Conservation (phyloP, 2,329 filamentous ascomycete species). For the Aspergillus sp. region DNA sequence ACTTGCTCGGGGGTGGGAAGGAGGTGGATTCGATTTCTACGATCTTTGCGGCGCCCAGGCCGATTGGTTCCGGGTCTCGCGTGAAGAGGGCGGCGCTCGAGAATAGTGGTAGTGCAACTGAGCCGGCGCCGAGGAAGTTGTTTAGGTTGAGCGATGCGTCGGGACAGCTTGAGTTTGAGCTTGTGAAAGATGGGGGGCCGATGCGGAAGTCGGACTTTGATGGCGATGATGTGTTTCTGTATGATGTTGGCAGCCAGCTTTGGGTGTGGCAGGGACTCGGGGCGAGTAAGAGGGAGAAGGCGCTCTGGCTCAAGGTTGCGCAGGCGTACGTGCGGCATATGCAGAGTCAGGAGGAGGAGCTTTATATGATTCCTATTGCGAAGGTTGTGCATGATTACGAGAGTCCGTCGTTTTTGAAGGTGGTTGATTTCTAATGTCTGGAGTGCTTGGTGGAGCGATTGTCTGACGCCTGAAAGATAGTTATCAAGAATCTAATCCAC, state of each 20-base stretch:
- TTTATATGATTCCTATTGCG: conserved; percentile 33
- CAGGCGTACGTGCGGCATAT: conserved; percentile 35
- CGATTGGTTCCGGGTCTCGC: conserved; percentile 15
- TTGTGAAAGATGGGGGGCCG: conserved; percentile 60
- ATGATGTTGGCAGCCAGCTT: conserved; percentile 61
- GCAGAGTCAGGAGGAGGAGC: conserved; percentile 28
- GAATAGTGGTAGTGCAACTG: neutral
- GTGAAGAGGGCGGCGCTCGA: neutral
- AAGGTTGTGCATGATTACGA: conserved; percentile 38
- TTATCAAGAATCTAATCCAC: no score
- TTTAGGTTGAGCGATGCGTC: conserved; percentile 68
- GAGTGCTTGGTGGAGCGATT: no score
- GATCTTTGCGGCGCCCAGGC: conserved; percentile 49
- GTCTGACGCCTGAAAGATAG: no score
- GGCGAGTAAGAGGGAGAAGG: conserved; percentile 63
- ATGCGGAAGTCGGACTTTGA: conserved; percentile 58
- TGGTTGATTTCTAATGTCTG: neutral
- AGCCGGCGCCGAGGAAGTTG: conserved; percentile 47
- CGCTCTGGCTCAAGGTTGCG: conserved; percentile 56
- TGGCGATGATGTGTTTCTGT: conserved; percentile 65
- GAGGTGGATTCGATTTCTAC: conserved; percentile 42
- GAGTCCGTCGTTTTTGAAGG: conserved; percentile 34
- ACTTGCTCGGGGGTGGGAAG: conserved; percentile 56
- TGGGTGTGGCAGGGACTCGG: conserved; percentile 70
- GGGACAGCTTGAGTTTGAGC: conserved; percentile 60